These are phyloP conservation scores for Hypoxylon sp. DNA, from an alignment of 2,329 filamentous ascomycete genomes.

Conservation along the genomic window DNA sequence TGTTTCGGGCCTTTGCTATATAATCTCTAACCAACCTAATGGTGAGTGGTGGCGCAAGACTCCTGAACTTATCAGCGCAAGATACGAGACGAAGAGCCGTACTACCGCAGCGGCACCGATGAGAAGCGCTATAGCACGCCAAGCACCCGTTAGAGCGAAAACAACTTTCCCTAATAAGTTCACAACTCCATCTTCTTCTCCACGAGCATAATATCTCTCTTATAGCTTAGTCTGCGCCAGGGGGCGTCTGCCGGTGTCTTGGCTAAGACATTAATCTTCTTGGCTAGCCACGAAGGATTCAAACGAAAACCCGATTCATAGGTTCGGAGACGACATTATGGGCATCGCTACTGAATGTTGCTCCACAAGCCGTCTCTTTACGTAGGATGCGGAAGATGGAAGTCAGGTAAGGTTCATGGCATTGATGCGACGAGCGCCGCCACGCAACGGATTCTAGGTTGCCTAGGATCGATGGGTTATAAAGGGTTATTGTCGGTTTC, in stretches of 20 bases:
- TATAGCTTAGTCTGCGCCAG: not conserved
- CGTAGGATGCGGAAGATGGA: not conserved
- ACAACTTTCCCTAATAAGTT: not conserved
- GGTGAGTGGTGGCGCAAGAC: too few species aligned
- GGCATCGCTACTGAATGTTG: not conserved
- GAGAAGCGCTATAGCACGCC: not conserved
- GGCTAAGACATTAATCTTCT: not conserved
- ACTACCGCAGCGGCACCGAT: not conserved
- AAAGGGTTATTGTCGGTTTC: not conserved
- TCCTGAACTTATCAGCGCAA: not conserved
- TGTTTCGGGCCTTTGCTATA: too few species aligned
- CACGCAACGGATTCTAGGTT: not conserved
- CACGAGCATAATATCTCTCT: conserved; percentile 9
- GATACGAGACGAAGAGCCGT: not conserved
- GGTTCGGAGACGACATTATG: not conserved
- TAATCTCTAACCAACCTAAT: too few species aligned
- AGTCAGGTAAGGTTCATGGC: not conserved
- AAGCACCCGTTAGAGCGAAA: not conserved
- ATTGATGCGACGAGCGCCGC: not conserved
- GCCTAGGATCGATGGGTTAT: not conserved
- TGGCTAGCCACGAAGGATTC: not conserved
- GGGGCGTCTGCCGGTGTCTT: not conserved
- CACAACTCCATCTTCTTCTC: not conserved
- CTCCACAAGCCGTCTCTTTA: not conserved
- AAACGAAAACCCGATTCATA: too few species aligned